Base-by-base conservation (phyloP, 176 grass and related monocot genomes). In the Oryza glumipatula region DNA sequence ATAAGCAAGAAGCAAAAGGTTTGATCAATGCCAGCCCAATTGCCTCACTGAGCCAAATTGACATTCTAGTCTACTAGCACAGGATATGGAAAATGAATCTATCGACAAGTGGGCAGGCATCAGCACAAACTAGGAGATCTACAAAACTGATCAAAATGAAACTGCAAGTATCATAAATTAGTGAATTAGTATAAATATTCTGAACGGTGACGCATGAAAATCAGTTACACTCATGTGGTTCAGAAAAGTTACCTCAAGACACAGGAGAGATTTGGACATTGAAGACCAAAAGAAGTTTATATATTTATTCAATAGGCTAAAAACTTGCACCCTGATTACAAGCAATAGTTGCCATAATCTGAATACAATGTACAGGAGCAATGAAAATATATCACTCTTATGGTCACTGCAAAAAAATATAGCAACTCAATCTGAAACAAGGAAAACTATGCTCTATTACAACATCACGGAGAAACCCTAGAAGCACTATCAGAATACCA, bases 311-410 rank as follows among this genome's bases (percentile, higher is more conserved):
- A 82, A 21, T 22, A 49, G 41, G 36, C 14, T 35, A 12, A 24
- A 22, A 76, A 76, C 38, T 38, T 70, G 65, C 61, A 70, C 30
- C 49, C 65, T n/a, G 19, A 77, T 77, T 82, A 64, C 79, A 64
- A 64, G 63, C 19, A 63, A 28, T 71, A 47, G 5, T 22, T 15
- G 39, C 24, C 19, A 87, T 76, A 77, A 63, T 85, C 78, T 75
- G 39, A 83, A 79, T 41, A 83, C 47, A 79, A 69, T 83, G 70
- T 79, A 90, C 88, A 90, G 17, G 82, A 87, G 85, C 69, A 78
- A 79, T 69, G 68, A 67, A 86, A 44, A 66, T 49, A 54, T 49
- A 63, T 75, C 58, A 77, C 30, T n/a, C 41, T 64, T 82, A 81
- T 77, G 38, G 76, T 70, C 78, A 82, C 48, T 48, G 79, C 7